A percentile compares a stretch with the other conserved stretches of the same genome.
phyloP scores from a whole-genome alignment of 805 yeast genomes.

The Candida silvicultrix region DNA sequence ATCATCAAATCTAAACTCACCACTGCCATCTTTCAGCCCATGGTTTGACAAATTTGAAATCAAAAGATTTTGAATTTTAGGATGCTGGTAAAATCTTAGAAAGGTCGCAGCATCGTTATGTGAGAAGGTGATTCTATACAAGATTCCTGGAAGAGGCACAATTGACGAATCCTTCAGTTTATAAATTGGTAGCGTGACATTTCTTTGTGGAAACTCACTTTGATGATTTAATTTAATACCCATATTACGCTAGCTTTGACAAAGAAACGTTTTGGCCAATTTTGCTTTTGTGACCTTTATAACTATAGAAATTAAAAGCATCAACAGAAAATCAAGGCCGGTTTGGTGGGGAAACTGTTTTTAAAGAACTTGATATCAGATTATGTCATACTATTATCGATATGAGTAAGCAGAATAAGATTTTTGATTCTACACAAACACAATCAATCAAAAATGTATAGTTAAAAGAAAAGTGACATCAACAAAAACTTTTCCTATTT shows the following conservation, averaged over 20 bases:
- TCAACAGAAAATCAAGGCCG: not conserved
- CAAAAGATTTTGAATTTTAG: conserved; percentile 15
- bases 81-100: conserved; percentile 32
- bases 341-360: not conserved
- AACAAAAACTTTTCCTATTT: too few species aligned
- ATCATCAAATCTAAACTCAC: too few species aligned
- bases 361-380: too few species aligned
- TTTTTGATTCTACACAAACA: too few species aligned
- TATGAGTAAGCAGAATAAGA: not conserved
- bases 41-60: conserved; percentile 8
- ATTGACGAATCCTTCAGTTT: conserved; percentile 18
- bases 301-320: too few species aligned
- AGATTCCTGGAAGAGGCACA: conserved; percentile 56
- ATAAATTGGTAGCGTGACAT: conserved; percentile 15
- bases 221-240: not conserved
- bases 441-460: too few species aligned
- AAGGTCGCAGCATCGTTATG: conserved; percentile 41
- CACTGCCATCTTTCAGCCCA: conserved; percentile 1
- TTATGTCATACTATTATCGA: not conserved
- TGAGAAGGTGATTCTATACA: conserved; percentile 50
- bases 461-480: too few species aligned
- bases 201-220: not conserved
- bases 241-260: too few species aligned
- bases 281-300: too few species aligned
- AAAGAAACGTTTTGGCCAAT: too few species aligned